Base-by-base conservation (phyloP, 2,329 filamentous ascomycete genomes). In the Daldinia sp. region DNA sequence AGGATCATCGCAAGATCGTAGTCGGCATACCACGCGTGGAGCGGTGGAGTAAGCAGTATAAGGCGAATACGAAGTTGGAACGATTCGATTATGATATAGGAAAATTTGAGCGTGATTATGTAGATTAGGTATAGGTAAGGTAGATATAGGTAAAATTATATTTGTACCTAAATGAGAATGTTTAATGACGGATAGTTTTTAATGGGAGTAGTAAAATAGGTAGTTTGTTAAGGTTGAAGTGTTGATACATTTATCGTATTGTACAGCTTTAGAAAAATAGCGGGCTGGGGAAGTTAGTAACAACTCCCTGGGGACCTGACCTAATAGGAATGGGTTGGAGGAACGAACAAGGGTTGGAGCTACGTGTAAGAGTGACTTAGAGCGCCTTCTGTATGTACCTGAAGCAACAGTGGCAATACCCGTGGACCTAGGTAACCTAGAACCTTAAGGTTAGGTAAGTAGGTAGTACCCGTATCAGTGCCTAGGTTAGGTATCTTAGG, bases 1-100 rank as follows among this genome's bases (percentile, higher is more conserved):
- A 67, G 68, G 73, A 73, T 75, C 78, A 80, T 81, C 66, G 76
- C 76, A 76, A 72, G 19, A 69, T 65, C 58, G 64, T 66, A 71
- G 68, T 67, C 58, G 41, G 54, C 34, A 61, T 53, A 57, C 56
- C 23, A 61, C 57, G 60, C 59, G 37, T 49, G 53, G 48, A 53
- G 63, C 53, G 48, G 58, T 60, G 63, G 61, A 66, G 58, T 30
- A 39, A 45, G 54, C 41, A 30, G 57, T 39, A 17, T 10, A 47
- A 67, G 61, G 61, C 61, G 50, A 61, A 67, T 59, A 62, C 61
- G 51, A 59, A 54, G 61, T 54, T 59, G 62, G 61, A 17, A 59
- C n/a, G n/a, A 57, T 64, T 3, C 21, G 25, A 41, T 39, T 57
- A 61, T 39, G 57, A 61, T 50, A 34, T 37, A 27, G 47, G 30